These are phyloP conservation scores for Globisporangium perplexum DNA, from an alignment of 352 stramenopile species.

Conservation along the genomic window DNA sequence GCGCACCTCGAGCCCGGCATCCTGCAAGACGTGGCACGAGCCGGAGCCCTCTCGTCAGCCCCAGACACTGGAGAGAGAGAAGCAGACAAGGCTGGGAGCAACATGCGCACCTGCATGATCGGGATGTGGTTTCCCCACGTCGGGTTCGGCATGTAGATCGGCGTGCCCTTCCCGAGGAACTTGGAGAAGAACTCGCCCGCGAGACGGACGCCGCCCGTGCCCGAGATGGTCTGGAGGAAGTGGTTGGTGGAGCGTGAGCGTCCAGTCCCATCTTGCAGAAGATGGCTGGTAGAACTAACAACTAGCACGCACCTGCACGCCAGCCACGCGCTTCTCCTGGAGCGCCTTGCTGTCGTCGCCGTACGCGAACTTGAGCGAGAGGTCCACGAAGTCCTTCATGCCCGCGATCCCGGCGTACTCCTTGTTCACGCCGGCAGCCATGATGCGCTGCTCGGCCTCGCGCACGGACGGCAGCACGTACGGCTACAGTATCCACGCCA, in stretches of 20 bases:
- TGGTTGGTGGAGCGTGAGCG: background rate
- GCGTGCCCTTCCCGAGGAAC: slow-evolving; percentile 80
- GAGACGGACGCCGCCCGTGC: slow-evolving; percentile 96
- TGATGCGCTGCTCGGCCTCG: slow-evolving; percentile 94
- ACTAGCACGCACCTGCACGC: slow-evolving; percentile 86
- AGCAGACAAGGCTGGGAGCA: background rate
- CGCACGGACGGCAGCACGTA: slow-evolving; percentile 96
- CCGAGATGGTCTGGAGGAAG: slow-evolving; percentile 92
- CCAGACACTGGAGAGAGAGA: background rate
- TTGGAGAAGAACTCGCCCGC: slow-evolving; percentile 93
- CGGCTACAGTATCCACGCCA: slow-evolving; percentile 45
- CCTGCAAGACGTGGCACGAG: slow-evolving; percentile 9
- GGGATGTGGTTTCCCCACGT: slow-evolving; percentile 99
- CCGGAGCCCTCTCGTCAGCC: background rate
- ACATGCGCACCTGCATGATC: slow-evolving; percentile 68
- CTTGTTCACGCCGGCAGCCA: slow-evolving; percentile 93
- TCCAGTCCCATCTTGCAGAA: background rate
- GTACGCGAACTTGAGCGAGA: slow-evolving; percentile 96
- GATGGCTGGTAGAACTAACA: too few relatives aligned
- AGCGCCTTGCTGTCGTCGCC: slow-evolving; percentile 92
- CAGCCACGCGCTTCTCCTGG: slow-evolving; percentile 89
- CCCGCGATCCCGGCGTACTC: slow-evolving; percentile 98
- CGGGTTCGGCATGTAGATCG: slow-evolving; percentile 98
- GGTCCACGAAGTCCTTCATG: slow-evolving; percentile 94
- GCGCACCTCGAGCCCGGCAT: slow-evolving; percentile 76